Evolutionary conservation across 352 stramenopile species (phyloP).

Genomic region (Globisporangium lucens): DNA sequence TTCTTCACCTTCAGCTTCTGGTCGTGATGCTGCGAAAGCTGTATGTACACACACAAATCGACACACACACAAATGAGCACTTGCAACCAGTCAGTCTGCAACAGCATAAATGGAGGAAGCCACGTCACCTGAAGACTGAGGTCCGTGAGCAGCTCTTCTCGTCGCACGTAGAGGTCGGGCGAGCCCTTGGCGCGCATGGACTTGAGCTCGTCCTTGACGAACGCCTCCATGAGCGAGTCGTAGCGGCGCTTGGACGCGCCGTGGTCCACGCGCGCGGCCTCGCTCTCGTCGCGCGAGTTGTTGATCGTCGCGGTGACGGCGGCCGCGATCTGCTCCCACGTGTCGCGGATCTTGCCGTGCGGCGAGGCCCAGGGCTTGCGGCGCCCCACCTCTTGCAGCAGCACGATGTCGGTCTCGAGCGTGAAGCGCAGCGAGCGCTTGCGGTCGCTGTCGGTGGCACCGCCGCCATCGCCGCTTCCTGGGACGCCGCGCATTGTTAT

Average conservation of each 20-base stretch:
- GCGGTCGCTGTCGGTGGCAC: not conserved
- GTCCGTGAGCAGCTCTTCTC: slow-evolving; percentile 17
- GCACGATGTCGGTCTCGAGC: slow-evolving; percentile 15
- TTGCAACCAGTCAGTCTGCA: not conserved
- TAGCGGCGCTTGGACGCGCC: slow-evolving; percentile 16
- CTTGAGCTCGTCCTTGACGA: slow-evolving; percentile 19
- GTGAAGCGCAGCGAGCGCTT: slow-evolving; percentile 20
- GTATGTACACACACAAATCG: not conserved
- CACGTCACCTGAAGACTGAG: slow-evolving; percentile 14
- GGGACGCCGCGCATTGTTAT: not conserved
- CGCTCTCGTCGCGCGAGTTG: slow-evolving; percentile 12
- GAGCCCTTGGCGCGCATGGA: slow-evolving; percentile 19
- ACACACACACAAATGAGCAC: not conserved
- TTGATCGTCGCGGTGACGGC: slow-evolving; percentile 13
- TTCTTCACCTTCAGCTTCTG: slow-evolving; percentile 17
- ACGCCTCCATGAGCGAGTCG: slow-evolving; percentile 18
- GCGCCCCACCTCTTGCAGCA: slow-evolving; percentile 13
- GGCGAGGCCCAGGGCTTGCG: slow-evolving; percentile 14
- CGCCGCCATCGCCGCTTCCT: not conserved
- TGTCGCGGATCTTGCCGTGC: slow-evolving; percentile 18
- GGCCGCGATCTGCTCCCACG: slow-evolving; percentile 17
- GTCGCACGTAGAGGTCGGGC: slow-evolving; percentile 12
- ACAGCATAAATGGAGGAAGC: not conserved
- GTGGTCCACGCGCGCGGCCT: slow-evolving; percentile 17
- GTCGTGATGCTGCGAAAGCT: slow-evolving; percentile 17